Conservation (phyloP, 352 stramenopile species). For the Aphanomyces stellatus region DNA sequence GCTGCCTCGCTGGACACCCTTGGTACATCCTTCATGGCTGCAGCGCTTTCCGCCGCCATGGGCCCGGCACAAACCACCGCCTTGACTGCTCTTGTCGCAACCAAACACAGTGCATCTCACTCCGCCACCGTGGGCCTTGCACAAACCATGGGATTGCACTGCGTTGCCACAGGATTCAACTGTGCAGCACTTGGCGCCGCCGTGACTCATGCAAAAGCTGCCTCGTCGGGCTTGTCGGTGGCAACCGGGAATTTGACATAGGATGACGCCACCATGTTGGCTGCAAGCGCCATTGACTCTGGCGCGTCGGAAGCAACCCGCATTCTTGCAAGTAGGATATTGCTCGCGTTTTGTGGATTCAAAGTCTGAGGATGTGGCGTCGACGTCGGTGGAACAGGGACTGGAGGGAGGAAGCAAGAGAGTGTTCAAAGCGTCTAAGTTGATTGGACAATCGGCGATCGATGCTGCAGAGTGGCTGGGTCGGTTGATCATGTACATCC, state of each 20-base stretch:
- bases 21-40: conserved; percentile 2
- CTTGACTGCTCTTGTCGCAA: neutral
- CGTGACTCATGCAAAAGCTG: conserved; percentile 78
- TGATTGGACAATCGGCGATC: too few relatives aligned
- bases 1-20: conserved; percentile 31
- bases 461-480: too few relatives aligned
- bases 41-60: conserved; percentile 15
- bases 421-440: too few relatives aligned
- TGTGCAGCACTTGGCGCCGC: conserved; percentile 60
- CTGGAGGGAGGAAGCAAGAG: too few relatives aligned
- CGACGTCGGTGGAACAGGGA: too few relatives aligned
- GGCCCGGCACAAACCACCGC: neutral
- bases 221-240: conserved; percentile 81
- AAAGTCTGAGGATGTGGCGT: too few relatives aligned
- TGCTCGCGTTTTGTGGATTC: too few relatives aligned
- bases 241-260: conserved; percentile 75
- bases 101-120: neutral
- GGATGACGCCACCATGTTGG: conserved; percentile 69
- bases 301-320: too few relatives aligned
- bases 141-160: conserved; percentile 4
- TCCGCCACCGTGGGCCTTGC: conserved; percentile 7
- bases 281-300: conserved; percentile 84
- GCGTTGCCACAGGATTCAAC: conserved; percentile 7
- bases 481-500: neutral
- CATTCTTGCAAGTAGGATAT: too few relatives aligned